Evolutionary conservation across 2,329 filamentous ascomycete species (phyloP).

Genomic region (Fusarium secorum): DNA sequence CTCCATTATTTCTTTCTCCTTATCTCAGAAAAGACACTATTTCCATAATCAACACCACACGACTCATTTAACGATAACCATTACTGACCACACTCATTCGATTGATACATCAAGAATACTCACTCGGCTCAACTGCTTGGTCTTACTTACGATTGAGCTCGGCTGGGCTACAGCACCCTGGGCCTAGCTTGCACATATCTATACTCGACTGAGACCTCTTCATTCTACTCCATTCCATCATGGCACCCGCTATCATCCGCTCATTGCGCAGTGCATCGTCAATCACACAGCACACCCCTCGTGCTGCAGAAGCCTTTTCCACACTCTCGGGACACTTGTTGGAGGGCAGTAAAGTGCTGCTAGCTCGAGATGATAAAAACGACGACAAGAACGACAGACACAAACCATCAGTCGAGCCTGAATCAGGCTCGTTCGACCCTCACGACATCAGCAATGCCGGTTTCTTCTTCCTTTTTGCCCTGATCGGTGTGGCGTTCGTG

Average conservation of each 20-base stretch:
- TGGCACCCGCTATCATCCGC: slow-evolving; percentile 53
- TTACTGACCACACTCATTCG: neutral
- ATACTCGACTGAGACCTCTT: slow-evolving; percentile 29
- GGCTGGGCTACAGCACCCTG: slow-evolving; percentile 44
- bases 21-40: neutral
- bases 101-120: neutral
- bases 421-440: slow-evolving; percentile 60
- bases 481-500: slow-evolving; percentile 81
- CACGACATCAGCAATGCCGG: slow-evolving; percentile 70
- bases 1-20: neutral
- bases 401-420: slow-evolving; percentile 50
- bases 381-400: slow-evolving; percentile 36
- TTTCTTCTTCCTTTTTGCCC: slow-evolving; percentile 84
- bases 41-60: neutral
- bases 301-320: slow-evolving; percentile 37
- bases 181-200: slow-evolving; percentile 30
- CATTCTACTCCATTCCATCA: slow-evolving; percentile 35
- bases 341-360: slow-evolving; percentile 53
- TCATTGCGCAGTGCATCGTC: slow-evolving; percentile 45
- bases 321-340: slow-evolving; percentile 52
- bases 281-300: slow-evolving; percentile 23
- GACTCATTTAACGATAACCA: neutral
- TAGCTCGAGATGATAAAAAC: slow-evolving; percentile 49
- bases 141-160: slow-evolving; percentile 22
- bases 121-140: slow-evolving; percentile 1